A percentile compares a stretch with the other conserved stretches of the same genome.
Evolutionary conservation across 2,329 filamentous ascomycete species (phyloP).

Genomic region (Fusarium nurragi): DNA sequence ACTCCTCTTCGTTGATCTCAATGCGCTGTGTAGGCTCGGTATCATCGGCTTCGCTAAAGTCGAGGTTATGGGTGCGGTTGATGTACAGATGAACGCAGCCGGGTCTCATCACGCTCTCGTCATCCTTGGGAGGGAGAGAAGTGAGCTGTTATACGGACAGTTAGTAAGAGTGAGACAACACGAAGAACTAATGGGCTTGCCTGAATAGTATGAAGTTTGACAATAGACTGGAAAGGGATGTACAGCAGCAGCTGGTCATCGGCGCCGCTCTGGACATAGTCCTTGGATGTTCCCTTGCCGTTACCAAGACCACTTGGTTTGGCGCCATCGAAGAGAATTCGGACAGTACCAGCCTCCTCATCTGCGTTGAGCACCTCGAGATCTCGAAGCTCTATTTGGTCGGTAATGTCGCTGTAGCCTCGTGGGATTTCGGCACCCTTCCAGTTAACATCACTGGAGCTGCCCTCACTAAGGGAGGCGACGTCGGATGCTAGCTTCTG

Average conservation of each 20-base stretch:
- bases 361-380: constrained; percentile 91
- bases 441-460: constrained; percentile 65
- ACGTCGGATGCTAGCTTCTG: constrained; percentile 76
- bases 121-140: constrained; percentile 75
- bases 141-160: constrained; percentile 72
- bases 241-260: constrained; percentile 97
- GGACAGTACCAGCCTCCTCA: constrained; percentile 76
- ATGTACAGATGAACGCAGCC: constrained; percentile 85
- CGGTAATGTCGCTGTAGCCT: constrained; percentile 84
- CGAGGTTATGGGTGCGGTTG: constrained; percentile 89
- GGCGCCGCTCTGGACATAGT: constrained; percentile 96
- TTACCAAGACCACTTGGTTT: constrained; percentile 73
- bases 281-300: constrained; percentile 63
- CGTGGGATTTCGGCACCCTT: constrained; percentile 77
- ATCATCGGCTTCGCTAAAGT: constrained; percentile 94
- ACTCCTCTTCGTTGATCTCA: constrained; percentile 76
- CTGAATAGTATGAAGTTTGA: constrained; percentile 88
- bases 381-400: constrained; percentile 79
- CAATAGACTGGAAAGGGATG: constrained; percentile 84
- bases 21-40: constrained; percentile 82
- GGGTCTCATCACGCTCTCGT: constrained; percentile 82
- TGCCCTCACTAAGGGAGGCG: constrained; percentile 59
- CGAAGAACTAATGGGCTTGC: constrained; percentile 50
- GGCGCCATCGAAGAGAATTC: constrained; percentile 74
- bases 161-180: constrained; percentile 21